Percentiles rank a stretch among this genome's conserved stretches.
Conservation (phyloP, 306 rosid species). For the Cucumis cinereus region DNA sequence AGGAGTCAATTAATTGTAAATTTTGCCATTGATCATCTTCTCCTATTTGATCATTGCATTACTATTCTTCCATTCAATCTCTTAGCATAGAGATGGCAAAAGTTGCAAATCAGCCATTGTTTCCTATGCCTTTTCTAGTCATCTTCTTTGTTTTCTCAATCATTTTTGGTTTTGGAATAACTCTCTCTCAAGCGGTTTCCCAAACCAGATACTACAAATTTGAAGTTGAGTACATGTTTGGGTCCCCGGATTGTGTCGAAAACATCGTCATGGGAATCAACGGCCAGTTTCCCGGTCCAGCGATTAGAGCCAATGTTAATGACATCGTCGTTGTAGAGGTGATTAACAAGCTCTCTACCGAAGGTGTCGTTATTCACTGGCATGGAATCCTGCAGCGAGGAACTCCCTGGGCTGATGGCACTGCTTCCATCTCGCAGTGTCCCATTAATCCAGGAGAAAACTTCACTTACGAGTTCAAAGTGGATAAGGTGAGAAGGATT, state of each 20-base stretch:
- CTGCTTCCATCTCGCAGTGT: conserved; percentile 79
- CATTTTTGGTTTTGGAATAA: not conserved
- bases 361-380: conserved; percentile 87
- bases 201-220: conserved; percentile 27
- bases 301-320: conserved; percentile 46
- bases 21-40: too few relatives aligned
- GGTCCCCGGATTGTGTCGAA: conserved; percentile 48
- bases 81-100: not conserved
- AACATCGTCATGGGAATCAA: conserved; percentile 69
- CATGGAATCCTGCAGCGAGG: conserved; percentile 60
- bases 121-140: not conserved
- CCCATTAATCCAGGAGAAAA: conserved; percentile 73
- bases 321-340: conserved; percentile 46
- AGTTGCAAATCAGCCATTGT: not conserved
- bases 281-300: conserved; percentile 71
- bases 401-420: conserved; percentile 93
- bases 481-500: conserved; percentile 34
- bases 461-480: conserved; percentile 41
- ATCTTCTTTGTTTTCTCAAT: not conserved
- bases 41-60: too few relatives aligned
- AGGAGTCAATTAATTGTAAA: too few relatives aligned
- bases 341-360: conserved; percentile 58
- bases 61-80: too few relatives aligned
- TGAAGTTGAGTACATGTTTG: conserved; percentile 39
- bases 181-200: not conserved